These are phyloP conservation scores for Theobroma grandiflorum DNA, from an alignment of 441 rosid genomes.

Conservation along the genomic window DNA sequence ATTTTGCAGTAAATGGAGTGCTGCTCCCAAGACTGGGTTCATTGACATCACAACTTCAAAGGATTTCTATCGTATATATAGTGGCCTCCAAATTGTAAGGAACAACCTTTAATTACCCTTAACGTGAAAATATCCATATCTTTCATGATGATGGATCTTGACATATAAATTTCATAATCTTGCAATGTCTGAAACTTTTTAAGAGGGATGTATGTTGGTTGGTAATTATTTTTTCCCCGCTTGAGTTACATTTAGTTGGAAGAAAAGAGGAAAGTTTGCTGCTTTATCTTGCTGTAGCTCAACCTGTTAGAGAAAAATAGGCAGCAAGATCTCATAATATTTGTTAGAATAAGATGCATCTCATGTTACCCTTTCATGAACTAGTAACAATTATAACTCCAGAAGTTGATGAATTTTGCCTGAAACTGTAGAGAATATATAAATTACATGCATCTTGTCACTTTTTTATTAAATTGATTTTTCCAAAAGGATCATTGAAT, in stretches of 20 bases:
- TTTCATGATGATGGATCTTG: constrained; percentile 9
- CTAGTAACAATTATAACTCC: not conserved
- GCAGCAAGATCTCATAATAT: not conserved
- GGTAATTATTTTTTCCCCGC: not conserved
- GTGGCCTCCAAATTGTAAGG: constrained; percentile 98
- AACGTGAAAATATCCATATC: not conserved
- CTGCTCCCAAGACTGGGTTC: constrained; percentile 95
- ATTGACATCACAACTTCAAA: constrained; percentile 94
- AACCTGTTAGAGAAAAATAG: not conserved
- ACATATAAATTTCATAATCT: constrained; percentile 12
- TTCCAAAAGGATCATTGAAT: not conserved
- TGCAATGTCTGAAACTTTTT: not conserved
- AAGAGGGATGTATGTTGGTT: not conserved
- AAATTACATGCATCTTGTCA: not conserved
- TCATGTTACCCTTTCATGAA: not conserved
- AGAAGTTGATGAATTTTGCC: constrained; percentile 1
- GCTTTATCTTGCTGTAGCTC: not conserved
- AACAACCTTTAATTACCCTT: constrained; percentile 15
- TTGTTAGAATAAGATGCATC: not conserved
- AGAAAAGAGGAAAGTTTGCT: not conserved
- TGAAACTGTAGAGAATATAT: not conserved
- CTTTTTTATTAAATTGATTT: not conserved
- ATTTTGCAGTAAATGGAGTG: constrained; percentile 96
- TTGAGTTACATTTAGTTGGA: not conserved
- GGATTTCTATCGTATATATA: constrained; percentile 93